A percentile compares a stretch with the other conserved stretches of the same genome.
These are phyloP conservation scores for Diatrype stigma DNA, from an alignment of 2,329 filamentous ascomycete species.

Conservation along the genomic window DNA sequence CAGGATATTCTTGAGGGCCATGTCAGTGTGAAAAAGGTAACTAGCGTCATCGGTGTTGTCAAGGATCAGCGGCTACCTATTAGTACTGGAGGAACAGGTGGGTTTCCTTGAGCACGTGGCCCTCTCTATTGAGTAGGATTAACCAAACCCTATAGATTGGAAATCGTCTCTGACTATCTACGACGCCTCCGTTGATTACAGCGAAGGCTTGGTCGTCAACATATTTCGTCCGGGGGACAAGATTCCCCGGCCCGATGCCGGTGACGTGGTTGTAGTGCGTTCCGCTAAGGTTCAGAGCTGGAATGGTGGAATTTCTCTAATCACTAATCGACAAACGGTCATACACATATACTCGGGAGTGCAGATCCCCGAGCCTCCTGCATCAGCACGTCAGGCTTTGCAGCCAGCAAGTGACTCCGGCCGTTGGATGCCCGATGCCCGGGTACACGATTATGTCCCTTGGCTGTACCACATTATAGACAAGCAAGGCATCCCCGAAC, in stretches of 20 bases:
- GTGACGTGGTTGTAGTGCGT: conserved; percentile 63
- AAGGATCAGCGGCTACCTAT: conserved; percentile 57
- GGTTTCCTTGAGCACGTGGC: background rate
- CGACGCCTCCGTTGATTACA: conserved; percentile 49
- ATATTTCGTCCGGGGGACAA: conserved; percentile 54
- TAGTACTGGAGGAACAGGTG: conserved; percentile 49
- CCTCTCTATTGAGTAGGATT: conserved; percentile 6
- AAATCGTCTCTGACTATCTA: conserved; percentile 59
- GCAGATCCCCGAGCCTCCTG: conserved; percentile 36
- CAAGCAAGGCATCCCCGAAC: conserved; percentile 39
- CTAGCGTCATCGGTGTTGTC: conserved; percentile 68
- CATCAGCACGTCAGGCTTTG: conserved; percentile 32
- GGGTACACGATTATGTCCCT: conserved; percentile 43
- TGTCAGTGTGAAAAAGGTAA: conserved; percentile 22
- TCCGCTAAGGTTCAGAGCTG: conserved; percentile 45
- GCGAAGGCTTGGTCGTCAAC: conserved; percentile 42
- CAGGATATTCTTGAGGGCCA: conserved; percentile 40
- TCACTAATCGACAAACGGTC: conserved; percentile 38
- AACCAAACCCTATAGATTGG: conserved; percentile 40
- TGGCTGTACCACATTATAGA: conserved; percentile 42
- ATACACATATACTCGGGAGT: conserved; percentile 41
- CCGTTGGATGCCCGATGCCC: conserved; percentile 14
- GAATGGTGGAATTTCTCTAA: conserved; percentile 34
- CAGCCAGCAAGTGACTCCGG: conserved; percentile 6
- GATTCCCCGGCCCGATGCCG: conserved; percentile 45